phyloP scores from a whole-genome alignment of 140 eudicot species.

The Cichorium intybus region DNA sequence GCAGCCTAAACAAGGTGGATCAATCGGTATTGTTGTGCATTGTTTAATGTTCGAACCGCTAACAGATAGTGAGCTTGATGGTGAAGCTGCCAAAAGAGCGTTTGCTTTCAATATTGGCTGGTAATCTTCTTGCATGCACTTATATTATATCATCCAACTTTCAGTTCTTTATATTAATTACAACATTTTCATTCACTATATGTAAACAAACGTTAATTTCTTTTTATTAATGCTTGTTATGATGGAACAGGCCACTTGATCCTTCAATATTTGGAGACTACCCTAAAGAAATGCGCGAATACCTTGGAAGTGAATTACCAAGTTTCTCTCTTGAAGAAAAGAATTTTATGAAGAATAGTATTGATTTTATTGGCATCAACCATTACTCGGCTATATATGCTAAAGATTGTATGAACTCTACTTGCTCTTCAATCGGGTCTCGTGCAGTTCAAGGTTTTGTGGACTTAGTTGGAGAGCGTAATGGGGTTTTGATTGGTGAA shows the following conservation, averaged over 20 bases:
- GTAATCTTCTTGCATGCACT: background rate
- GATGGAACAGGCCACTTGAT: slow-evolving; percentile 54
- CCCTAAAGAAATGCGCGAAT: slow-evolving; percentile 62
- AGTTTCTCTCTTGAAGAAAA: slow-evolving; percentile 50
- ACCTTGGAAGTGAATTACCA: slow-evolving; percentile 56
- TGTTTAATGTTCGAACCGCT: background rate
- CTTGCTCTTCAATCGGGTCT: slow-evolving; percentile 31
- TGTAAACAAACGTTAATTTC: no score
- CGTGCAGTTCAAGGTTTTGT: slow-evolving; percentile 50
- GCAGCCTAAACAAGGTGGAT: background rate
- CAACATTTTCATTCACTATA: no score
- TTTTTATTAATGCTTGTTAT: no score
- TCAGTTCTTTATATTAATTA: no score
- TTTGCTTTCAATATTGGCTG: background rate
- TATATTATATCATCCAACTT: no score
- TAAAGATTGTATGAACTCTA: slow-evolving; percentile 45
- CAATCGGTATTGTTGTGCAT: background rate
- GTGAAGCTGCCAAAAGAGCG: background rate
- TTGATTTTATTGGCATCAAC: slow-evolving; percentile 60
- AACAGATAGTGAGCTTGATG: background rate
- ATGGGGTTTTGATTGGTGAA: slow-evolving; percentile 62
- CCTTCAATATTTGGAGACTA: slow-evolving; percentile 70
- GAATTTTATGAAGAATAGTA: slow-evolving; percentile 34
- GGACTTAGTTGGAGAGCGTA: slow-evolving; percentile 31
- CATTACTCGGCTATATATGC: slow-evolving; percentile 51